Evolutionary conservation across 441 rosid species (phyloP).

Genomic region (Mallotus japonicus): DNA sequence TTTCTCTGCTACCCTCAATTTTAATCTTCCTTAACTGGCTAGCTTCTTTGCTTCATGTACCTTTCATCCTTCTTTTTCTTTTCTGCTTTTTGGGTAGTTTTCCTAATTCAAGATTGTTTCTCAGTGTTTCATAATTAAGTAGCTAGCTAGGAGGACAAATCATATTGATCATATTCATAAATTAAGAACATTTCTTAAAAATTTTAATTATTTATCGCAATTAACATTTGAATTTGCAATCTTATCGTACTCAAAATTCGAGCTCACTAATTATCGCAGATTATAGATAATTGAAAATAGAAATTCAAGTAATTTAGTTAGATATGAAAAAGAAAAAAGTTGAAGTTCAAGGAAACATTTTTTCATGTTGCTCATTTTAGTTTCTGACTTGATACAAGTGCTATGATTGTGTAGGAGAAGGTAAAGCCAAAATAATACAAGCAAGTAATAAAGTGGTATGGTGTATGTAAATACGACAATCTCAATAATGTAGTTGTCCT

Average conservation of each 20-base stretch:
- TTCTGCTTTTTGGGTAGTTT: conserved; percentile 25
- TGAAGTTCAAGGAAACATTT: not conserved
- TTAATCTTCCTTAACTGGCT: conserved; percentile 5
- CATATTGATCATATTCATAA: conserved; percentile 8
- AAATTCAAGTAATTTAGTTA: not conserved
- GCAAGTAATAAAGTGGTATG: conserved; percentile 9
- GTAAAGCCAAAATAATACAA: conserved; percentile 14
- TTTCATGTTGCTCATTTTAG: not conserved
- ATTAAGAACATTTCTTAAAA: not conserved
- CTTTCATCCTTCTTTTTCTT: conserved; percentile 15
- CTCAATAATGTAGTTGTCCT: conserved; percentile 30
- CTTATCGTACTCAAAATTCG: too few relatives aligned
- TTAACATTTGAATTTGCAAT: too few relatives aligned
- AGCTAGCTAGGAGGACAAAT: not conserved
- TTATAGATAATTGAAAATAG: not conserved
- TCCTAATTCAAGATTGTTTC: conserved; percentile 11
- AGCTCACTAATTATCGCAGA: too few relatives aligned
- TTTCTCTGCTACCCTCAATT: not conserved
- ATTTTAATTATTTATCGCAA: too few relatives aligned
- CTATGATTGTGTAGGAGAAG: conserved; percentile 3
- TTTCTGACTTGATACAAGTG: conserved; percentile 7
- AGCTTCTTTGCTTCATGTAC: not conserved
- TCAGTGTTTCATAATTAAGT: conserved; percentile 20
- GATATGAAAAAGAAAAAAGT: not conserved
- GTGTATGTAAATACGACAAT: conserved; percentile 22